Percentiles rank a stretch among this genome's conserved stretches.
These are phyloP conservation scores for Apophysomyces trapeziformis DNA, from an alignment of 371 early-diverging fungal genomes.

Conservation along the genomic window DNA sequence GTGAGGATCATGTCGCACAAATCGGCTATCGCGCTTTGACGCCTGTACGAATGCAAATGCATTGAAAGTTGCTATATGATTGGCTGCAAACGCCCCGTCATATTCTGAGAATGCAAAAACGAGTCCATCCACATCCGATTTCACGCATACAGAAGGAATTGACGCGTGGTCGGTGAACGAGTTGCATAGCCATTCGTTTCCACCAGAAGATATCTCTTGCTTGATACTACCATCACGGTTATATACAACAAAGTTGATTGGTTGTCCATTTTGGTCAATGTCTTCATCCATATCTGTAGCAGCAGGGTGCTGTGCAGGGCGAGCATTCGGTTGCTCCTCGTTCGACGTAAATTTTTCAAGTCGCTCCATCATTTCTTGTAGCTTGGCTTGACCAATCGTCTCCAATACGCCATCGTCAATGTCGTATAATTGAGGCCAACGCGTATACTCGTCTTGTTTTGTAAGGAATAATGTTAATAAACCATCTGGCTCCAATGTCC, in stretches of 20 bases:
- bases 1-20: conserved; percentile 59
- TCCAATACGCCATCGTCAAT: conserved; percentile 76
- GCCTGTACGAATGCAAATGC: conserved; percentile 85
- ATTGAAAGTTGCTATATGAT: conserved; percentile 67
- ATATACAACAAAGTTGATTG: conserved; percentile 52
- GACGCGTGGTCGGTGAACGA: conserved; percentile 30
- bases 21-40: conserved; percentile 75
- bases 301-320: conserved; percentile 51
- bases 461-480: conserved; percentile 70
- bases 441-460: conserved; percentile 60
- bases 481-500: conserved; percentile 74
- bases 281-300: conserved; percentile 71
- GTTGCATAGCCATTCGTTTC: conserved; percentile 60
- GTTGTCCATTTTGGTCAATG: conserved; percentile 66
- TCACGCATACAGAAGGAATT: conserved; percentile 60
- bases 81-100: conserved; percentile 17
- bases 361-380: conserved; percentile 61
- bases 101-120: conserved; percentile 53
- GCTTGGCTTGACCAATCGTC: conserved; percentile 65
- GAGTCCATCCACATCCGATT: conserved; percentile 78
- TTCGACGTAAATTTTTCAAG: conserved; percentile 72
- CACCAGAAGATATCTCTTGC: conserved; percentile 43
- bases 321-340: conserved; percentile 10
- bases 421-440: conserved; percentile 82
- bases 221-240: conserved; percentile 28